Percentiles rank a stretch among this genome's conserved stretches.
These are phyloP conservation scores for Penicillium crystallinum DNA, from an alignment of 495 filamentous ascomycete species.

Conservation along the genomic window DNA sequence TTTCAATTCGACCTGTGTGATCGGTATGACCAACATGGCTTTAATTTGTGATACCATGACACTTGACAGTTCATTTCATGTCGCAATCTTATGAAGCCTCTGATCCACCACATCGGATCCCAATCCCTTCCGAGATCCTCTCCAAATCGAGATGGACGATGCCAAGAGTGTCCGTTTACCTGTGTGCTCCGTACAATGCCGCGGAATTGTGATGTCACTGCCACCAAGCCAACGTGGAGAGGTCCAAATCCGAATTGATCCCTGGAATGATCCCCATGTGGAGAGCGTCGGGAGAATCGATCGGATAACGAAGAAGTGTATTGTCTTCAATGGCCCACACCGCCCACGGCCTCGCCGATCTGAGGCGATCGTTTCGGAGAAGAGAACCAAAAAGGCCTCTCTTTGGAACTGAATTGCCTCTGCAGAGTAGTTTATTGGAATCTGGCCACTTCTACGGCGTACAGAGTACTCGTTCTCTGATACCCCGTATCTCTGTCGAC, in stretches of 20 bases:
- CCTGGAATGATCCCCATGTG: not conserved
- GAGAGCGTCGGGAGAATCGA: not conserved
- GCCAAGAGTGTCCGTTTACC: not conserved
- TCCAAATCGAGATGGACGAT: not conserved
- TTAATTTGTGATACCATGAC: not conserved
- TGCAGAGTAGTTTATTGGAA: not conserved
- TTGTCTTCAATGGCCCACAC: not conserved
- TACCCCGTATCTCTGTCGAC: too few species aligned
- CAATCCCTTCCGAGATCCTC: not conserved
- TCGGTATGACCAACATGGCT: not conserved
- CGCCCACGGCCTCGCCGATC: not conserved
- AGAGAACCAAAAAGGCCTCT: not conserved
- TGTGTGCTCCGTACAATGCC: not conserved
- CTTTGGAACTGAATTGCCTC: not conserved
- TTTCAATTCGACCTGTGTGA: not conserved
- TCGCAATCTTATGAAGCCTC: not conserved
- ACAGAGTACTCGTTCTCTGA: too few species aligned
- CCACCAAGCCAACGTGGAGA: not conserved
- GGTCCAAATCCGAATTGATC: not conserved
- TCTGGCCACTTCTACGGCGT: too few species aligned
- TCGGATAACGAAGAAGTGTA: not conserved
- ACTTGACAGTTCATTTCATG: not conserved
- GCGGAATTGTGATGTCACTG: not conserved
- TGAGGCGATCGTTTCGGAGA: not conserved
- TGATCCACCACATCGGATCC: not conserved